Evolutionary conservation across 2,329 filamentous ascomycete species (phyloP), one percentile per base, ranked within the genome.

Genomic region (Colletotrichum chrysophilum): DNA sequence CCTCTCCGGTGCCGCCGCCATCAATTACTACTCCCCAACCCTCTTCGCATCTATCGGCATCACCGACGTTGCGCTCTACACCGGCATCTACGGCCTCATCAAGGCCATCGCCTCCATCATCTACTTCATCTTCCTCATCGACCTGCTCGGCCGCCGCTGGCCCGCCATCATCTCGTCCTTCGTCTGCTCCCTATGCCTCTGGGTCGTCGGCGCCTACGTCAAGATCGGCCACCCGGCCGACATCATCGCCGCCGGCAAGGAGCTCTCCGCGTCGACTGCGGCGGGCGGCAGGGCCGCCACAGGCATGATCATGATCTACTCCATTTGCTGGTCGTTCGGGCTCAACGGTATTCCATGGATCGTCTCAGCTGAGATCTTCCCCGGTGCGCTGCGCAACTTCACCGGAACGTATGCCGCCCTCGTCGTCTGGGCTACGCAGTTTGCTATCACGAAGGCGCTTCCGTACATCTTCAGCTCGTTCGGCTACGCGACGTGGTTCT

Each of bases 221-320:
- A 88, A 89, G 80, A 86, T 87, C 61, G 87, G 86, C 2, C 86
- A 89, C 66, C 88, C 89, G 0, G 85, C 87, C 7, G 83, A 79
- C 2, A 85, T 86, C 24, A 88, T 89, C 48, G 83, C 80, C 1
- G 83, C 83, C 3, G 88, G 88, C 10, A 81, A 83, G 16, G 79
- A 86, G 3, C 82, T 85, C 7, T 86, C 87, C 2, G 80, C 84
- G 5, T 86, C 85, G 0, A 87, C 85, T 0, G 80, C 80, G 5
- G 87, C 86, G 7, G 88, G 88, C 70, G 89, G 89, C 0, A 86
- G 88, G 74, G 85, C 89, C 13, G 89, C 89, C 12, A 90, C 89
- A 36, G 89, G 88, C 4, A 88, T 88, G 79, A 87, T 91, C 24
- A 91, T 90, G 83, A 82, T 91, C 1, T 91, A 90, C 77, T 89